Evolutionary conservation across 495 filamentous ascomycete species (phyloP).

Genomic region (Xylaria nigripes): DNA sequence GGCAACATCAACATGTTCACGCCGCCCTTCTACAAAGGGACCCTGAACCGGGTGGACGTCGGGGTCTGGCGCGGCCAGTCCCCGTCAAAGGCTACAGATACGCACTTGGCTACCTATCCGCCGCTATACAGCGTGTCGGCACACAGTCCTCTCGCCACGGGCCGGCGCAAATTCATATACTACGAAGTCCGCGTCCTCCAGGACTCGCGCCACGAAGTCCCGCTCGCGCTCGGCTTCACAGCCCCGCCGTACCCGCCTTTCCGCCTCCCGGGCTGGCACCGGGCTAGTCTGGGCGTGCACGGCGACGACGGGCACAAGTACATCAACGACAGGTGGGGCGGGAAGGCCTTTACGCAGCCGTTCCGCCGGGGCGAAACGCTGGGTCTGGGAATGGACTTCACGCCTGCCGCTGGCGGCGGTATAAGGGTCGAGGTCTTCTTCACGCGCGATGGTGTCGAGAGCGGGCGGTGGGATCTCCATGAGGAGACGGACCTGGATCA

Average conservation of each 20-base stretch:
- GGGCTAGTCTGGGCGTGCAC: conserved; percentile 77
- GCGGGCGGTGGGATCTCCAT: conserved; percentile 71
- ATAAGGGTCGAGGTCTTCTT: conserved; percentile 65
- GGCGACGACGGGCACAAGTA: conserved; percentile 85
- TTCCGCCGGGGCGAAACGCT: conserved; percentile 40
- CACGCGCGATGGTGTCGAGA: conserved; percentile 58
- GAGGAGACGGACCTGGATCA: conserved; percentile 66
- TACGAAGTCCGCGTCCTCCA: conserved; percentile 61
- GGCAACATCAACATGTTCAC: conserved; percentile 32
- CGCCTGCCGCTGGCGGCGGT: conserved; percentile 22
- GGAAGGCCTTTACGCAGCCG: conserved; percentile 56
- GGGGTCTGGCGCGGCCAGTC: conserved; percentile 40
- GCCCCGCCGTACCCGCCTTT: conserved; percentile 81
- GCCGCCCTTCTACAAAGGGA: conserved; percentile 26
- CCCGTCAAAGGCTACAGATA: conserved; percentile 33
- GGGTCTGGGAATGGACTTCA: conserved; percentile 62
- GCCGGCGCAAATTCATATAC: conserved; percentile 57
- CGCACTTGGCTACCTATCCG: conserved; percentile 55
- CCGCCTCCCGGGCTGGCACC: conserved; percentile 86
- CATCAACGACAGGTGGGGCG: conserved; percentile 80
- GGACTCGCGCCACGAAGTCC: conserved; percentile 42
- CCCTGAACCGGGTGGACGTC: conserved; percentile 22
- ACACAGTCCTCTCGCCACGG: conserved; percentile 58
- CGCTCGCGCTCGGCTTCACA: conserved; percentile 67
- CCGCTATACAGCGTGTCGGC: conserved; percentile 65